These are phyloP conservation scores for Nigrospora osmanthi DNA, from an alignment of 2,329 filamentous ascomycete genomes.

Conservation along the genomic window DNA sequence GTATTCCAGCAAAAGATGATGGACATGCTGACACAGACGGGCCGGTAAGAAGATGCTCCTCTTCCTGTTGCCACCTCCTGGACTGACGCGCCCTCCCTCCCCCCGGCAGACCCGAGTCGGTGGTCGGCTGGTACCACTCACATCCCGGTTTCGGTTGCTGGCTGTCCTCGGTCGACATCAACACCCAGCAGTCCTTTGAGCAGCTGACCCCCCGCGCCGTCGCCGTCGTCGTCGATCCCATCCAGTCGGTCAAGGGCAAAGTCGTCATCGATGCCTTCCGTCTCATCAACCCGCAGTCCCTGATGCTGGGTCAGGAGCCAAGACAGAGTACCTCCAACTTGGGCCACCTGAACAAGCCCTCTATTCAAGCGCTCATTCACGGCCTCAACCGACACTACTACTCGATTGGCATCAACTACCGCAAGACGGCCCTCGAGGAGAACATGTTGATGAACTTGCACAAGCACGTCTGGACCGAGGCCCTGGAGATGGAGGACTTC, in stretches of 20 bases:
- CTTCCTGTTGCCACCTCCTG: too few species aligned
- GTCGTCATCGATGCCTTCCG: conserved; percentile 99
- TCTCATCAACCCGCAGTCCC: conserved; percentile 92
- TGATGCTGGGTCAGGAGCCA: conserved; percentile 97
- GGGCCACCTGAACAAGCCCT: conserved; percentile 97
- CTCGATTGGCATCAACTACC: conserved; percentile 96
- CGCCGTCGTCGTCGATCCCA: conserved; percentile 95
- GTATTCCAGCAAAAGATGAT: conserved; percentile 99
- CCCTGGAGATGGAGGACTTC: conserved; percentile 95
- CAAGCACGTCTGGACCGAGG: conserved; percentile 99
- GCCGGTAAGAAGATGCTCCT: conserved; percentile 53
- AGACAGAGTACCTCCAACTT: conserved; percentile 96
- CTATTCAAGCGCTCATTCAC: conserved; percentile 98
- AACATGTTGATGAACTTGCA: conserved; percentile 99
- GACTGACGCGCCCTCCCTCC: too few species aligned
- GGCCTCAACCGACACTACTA: conserved; percentile 98
- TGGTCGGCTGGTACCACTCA: conserved; percentile 99
- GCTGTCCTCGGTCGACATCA: conserved; percentile 98
- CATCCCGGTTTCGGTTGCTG: conserved; percentile 99
- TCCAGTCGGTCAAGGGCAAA: conserved; percentile 99
- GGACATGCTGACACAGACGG: conserved; percentile 98
- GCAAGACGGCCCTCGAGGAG: conserved; percentile 95
- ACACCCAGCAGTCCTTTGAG: conserved; percentile 99
- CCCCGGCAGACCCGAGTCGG: conserved; percentile 71
- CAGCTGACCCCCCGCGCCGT: conserved; percentile 95